Conservation (phyloP, 2,329 filamentous ascomycete genomes). For the Fusarium verrucosum region DNA sequence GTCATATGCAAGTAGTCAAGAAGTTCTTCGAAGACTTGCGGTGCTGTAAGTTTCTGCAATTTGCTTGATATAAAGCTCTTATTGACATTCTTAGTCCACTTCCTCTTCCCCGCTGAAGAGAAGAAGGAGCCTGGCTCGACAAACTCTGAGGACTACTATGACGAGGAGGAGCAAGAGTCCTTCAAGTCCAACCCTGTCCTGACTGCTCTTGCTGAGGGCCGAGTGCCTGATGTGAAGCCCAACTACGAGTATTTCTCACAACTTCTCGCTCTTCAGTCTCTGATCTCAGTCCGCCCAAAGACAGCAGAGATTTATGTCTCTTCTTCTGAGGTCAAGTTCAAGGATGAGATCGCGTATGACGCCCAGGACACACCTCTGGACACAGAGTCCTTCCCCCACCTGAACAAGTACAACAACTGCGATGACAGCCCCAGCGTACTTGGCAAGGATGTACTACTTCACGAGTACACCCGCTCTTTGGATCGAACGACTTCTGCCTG, state of each 20-base stretch:
- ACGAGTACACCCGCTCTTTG: constrained; percentile 66
- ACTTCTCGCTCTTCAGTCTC: constrained; percentile 63
- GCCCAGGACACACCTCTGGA: constrained; percentile 56
- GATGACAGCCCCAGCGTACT: constrained; percentile 61
- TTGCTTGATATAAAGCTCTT: background rate
- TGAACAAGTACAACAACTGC: constrained; percentile 63
- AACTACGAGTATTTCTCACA: constrained; percentile 71
- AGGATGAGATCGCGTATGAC: constrained; percentile 58
- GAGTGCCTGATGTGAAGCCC: constrained; percentile 65
- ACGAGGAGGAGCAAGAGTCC: constrained; percentile 58
- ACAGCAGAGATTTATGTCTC: constrained; percentile 68
- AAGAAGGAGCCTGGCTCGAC: constrained; percentile 68
- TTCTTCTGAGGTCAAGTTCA: constrained; percentile 61
- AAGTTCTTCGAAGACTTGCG: constrained; percentile 70
- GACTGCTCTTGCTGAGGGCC: constrained; percentile 66
- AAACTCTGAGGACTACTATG: constrained; percentile 65
- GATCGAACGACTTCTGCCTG: constrained; percentile 66
- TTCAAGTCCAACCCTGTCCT: constrained; percentile 74
- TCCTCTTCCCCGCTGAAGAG: constrained; percentile 66
- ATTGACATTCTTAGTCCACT: constrained; percentile 59
- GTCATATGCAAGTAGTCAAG: constrained; percentile 76
- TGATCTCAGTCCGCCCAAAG: constrained; percentile 65
- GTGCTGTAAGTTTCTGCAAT: constrained; percentile 62
- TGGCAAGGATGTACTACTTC: constrained; percentile 63
- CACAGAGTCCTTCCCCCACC: constrained; percentile 62